phyloP scores from a whole-genome alignment of 108 stramenopile genomes.

The Nitzschia putrida region DNA sequence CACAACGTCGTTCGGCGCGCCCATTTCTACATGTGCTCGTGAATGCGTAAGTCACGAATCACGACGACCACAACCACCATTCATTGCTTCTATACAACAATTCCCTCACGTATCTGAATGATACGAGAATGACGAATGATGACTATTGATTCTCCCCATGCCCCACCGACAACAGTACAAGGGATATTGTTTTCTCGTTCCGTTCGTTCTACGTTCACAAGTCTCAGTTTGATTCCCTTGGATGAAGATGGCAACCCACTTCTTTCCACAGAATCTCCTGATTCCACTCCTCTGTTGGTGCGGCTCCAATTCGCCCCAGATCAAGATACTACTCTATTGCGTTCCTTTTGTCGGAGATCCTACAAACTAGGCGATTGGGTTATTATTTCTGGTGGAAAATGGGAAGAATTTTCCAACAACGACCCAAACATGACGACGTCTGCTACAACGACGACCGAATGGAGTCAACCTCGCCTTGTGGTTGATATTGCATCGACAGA shows the following conservation, averaged over 20 bases:
- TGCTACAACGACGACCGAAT: constrained; percentile 1
- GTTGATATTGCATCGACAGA: constrained; percentile 21
- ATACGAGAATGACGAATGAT: too few relatives aligned
- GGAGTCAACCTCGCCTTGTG: constrained; percentile 36
- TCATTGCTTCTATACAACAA: too few relatives aligned
- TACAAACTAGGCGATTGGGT: constrained; percentile 72
- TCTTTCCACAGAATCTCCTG: background rate
- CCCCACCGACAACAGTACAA: background rate
- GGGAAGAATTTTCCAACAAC: constrained; percentile 23
- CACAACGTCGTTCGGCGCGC: too few relatives aligned
- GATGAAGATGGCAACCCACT: background rate
- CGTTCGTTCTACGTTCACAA: constrained; percentile 55
- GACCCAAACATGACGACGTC: background rate
- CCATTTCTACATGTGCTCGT: too few relatives aligned
- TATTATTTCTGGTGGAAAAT: constrained; percentile 35
- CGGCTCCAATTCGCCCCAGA: constrained; percentile 37
- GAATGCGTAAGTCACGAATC: too few relatives aligned
- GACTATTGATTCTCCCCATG: background rate
- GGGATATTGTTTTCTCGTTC: constrained; percentile 64
- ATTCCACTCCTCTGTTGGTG: constrained; percentile 29
- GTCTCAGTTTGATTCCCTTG: constrained; percentile 32
- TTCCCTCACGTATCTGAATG: too few relatives aligned
- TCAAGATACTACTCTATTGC: constrained; percentile 29
- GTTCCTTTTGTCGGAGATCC: constrained; percentile 56
- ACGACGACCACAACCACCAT: too few relatives aligned